Evolutionary conservation across 1,139 yeast genomes (phyloP).

Genomic region (Geotrichum klebahnii): DNA sequence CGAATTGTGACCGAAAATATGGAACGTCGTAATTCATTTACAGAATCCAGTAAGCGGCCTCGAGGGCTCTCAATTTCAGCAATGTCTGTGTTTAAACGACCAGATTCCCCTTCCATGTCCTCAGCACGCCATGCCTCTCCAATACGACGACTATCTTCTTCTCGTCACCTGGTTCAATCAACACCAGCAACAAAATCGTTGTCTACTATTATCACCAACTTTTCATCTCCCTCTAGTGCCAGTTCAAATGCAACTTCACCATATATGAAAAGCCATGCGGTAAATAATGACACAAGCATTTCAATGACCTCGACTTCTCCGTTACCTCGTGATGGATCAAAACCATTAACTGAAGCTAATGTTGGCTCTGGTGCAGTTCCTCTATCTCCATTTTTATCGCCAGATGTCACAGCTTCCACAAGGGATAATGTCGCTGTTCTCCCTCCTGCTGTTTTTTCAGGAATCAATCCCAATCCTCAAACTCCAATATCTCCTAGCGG

Average conservation of each 20-base stretch:
- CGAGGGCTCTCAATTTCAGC: conserved; percentile 30
- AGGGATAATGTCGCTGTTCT: not conserved
- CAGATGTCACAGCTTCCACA: not conserved
- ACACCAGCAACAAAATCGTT: conserved; percentile 18
- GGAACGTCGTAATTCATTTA: conserved; percentile 37
- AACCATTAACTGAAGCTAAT: no score
- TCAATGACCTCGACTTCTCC: conserved; percentile 8
- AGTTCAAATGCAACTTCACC: no score
- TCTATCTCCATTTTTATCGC: conserved; percentile 1
- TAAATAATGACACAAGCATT: no score
- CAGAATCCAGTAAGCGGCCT: conserved; percentile 22
- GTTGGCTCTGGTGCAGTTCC: not conserved
- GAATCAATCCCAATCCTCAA: not conserved
- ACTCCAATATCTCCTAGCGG: conserved; percentile 2
- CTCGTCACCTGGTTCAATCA: conserved; percentile 14
- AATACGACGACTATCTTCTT: conserved; percentile 8
- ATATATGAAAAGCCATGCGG: no score
- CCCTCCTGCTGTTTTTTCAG: not conserved
- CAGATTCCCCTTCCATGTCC: conserved; percentile 20
- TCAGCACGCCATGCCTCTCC: conserved; percentile 12
- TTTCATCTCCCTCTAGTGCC: conserved; percentile 19
- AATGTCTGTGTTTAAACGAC: conserved; percentile 13
- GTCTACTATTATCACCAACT: conserved; percentile 8
- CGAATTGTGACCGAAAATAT: conserved; percentile 78
- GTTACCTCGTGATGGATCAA: no score